phyloP scores from a whole-genome alignment of 106 monocot species.

The Platanthera zijinensis region DNA sequence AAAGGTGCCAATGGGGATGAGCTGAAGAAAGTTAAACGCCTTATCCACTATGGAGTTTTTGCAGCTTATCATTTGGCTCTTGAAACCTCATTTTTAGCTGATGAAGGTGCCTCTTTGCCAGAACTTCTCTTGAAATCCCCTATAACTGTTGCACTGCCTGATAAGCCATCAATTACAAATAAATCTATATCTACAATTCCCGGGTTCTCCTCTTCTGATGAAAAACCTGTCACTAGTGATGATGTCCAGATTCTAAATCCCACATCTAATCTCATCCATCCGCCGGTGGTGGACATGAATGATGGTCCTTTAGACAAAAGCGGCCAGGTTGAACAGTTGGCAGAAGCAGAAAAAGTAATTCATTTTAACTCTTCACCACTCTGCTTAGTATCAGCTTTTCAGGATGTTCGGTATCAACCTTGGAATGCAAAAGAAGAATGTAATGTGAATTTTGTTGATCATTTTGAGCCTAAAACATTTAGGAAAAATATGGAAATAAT shows the following conservation, averaged over 20 bases:
- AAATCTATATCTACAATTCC: slow-evolving; percentile 61
- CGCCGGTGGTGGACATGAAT: slow-evolving; percentile 13
- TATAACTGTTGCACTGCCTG: slow-evolving; percentile 56
- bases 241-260: background rate
- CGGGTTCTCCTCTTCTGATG: slow-evolving; percentile 24
- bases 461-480: slow-evolving; percentile 6
- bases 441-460: slow-evolving; percentile 6
- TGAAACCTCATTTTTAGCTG: slow-evolving; percentile 93
- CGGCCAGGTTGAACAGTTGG: slow-evolving; percentile 7
- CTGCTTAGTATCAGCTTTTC: background rate
- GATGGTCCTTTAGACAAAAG: slow-evolving; percentile 3
- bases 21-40: slow-evolving; percentile 87
- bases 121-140: slow-evolving; percentile 74
- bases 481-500: slow-evolving; percentile 5
- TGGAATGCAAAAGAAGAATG: slow-evolving; percentile 1
- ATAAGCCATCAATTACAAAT: slow-evolving; percentile 43
- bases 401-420: slow-evolving; percentile 2
- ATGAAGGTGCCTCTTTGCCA: slow-evolving; percentile 90
- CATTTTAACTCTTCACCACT: background rate
- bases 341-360: background rate
- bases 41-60: slow-evolving; percentile 86
- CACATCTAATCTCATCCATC: background rate
- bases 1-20: slow-evolving; percentile 69
- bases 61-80: slow-evolving; percentile 90
- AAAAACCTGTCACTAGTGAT: background rate